Evolutionary conservation across 2,329 filamentous ascomycete genomes (phyloP), one percentile per base, ranked within the genome.

Genomic region (Phyllosticta citribraziliensis): DNA sequence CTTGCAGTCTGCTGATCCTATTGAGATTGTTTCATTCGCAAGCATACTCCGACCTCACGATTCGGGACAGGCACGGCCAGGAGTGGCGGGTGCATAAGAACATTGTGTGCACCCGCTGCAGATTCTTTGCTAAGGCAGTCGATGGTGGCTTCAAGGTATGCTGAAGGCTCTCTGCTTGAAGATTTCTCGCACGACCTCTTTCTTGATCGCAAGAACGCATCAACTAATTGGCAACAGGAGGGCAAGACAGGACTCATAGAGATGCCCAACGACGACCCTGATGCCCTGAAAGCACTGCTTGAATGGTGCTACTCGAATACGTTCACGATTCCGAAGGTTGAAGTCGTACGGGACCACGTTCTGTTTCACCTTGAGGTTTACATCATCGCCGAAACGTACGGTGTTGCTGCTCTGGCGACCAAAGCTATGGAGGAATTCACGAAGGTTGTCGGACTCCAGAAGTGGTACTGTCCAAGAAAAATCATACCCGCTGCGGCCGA

Each of bases 271-370:
- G 87, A 90, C 66, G 82, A 89, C 67, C 74, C 89, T 53, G 86
- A 89, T 65, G 86, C 89, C 24, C 85, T 90, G 61, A 86, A 88
- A n/a, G n/a, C n/a, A n/a, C n/a, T n/a, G n/a, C n/a, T n/a, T n/a
- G n/a, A n/a, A n/a, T n/a, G n/a, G n/a, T n/a, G n/a, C n/a, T n/a
- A n/a, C n/a, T n/a, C n/a, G n/a, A n/a, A n/a, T n/a, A n/a, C n/a
- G n/a, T n/a, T n/a, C n/a, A n/a, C n/a, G n/a, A n/a, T n/a, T n/a
- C n/a, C n/a, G n/a, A n/a, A n/a, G n/a, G n/a, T n/a, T n/a, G n/a
- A n/a, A n/a, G n/a, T n/a, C n/a, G n/a, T n/a, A n/a, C 25, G 25
- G 2, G 35, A 47, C 35, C 2, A 2, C n/a, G n/a, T 25, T 11
- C 8, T 56, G 14, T 22, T 24, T 40, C 55, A 56, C 11, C 33